Conservation (phyloP, 768 basidiomycete genomes). For the Podaxis sp. region DNA sequence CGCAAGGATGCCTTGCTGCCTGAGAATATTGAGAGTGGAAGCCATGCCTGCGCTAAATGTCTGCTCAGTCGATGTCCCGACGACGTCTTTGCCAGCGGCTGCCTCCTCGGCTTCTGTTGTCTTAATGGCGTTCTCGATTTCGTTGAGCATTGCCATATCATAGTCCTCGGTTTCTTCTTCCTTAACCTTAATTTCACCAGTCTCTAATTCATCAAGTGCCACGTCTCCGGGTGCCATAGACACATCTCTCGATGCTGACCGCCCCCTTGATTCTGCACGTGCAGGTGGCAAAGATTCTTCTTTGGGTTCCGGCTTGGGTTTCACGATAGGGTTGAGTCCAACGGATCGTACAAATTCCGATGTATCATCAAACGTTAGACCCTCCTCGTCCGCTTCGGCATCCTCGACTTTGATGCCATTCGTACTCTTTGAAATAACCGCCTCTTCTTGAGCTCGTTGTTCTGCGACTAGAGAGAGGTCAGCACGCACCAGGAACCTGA, state of each 20-base stretch:
- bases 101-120: slow-evolving; percentile 50
- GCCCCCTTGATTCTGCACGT: slow-evolving; percentile 5
- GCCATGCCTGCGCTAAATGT: slow-evolving; percentile 83
- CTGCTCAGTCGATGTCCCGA: slow-evolving; percentile 73
- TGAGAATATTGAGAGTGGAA: slow-evolving; percentile 81
- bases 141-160: slow-evolving; percentile 69
- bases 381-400: slow-evolving; percentile 43
- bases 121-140: slow-evolving; percentile 68
- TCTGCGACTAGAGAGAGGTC: slow-evolving; percentile 50
- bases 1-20: slow-evolving; percentile 87
- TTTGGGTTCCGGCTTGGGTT: slow-evolving; percentile 42
- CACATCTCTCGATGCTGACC: slow-evolving; percentile 45
- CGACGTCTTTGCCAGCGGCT: slow-evolving; percentile 24
- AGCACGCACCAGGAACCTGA: neutral
- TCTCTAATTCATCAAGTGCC: slow-evolving; percentile 71
- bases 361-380: slow-evolving; percentile 91
- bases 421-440: slow-evolving; percentile 38
- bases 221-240: slow-evolving; percentile 60
- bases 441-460: slow-evolving; percentile 48
- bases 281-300: slow-evolving; percentile 22
- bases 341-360: slow-evolving; percentile 93
- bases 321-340: slow-evolving; percentile 55
- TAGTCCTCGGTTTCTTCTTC: slow-evolving; percentile 76
- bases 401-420: slow-evolving; percentile 26
- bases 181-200: slow-evolving; percentile 74